A percentile compares a stretch with the other conserved stretches of the same genome.
These are phyloP conservation scores for Jatropha curcas DNA, from an alignment of 345 rosid genomes.

Conservation along the genomic window DNA sequence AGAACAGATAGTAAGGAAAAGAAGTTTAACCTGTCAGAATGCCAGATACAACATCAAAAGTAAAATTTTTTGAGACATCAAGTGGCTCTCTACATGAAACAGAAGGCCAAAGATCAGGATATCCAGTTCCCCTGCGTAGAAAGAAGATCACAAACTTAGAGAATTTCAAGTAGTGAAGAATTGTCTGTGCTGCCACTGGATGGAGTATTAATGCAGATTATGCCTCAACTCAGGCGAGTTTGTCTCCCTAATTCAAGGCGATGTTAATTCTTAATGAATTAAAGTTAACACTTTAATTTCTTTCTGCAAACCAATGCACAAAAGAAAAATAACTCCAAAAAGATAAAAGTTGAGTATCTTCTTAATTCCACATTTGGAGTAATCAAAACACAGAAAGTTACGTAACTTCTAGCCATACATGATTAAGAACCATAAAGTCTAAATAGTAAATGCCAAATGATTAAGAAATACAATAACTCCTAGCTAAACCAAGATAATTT, in stretches of 20 bases:
- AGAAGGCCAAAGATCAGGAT: constrained; percentile 96
- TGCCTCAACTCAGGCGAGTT: background rate
- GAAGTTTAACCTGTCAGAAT: constrained; percentile 61
- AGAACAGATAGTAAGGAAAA: background rate
- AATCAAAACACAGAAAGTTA: background rate
- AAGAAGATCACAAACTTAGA: constrained; percentile 26
- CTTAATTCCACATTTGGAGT: background rate
- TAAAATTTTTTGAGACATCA: constrained; percentile 73
- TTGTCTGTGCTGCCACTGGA: background rate
- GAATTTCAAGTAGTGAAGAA: background rate
- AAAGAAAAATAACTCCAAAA: background rate
- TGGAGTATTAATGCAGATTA: background rate
- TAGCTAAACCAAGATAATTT: background rate
- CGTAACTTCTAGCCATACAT: background rate
- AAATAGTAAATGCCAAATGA: too few species aligned
- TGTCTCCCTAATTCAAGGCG: background rate
- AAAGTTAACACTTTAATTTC: background rate
- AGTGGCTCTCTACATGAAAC: constrained; percentile 91
- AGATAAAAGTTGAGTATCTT: background rate
- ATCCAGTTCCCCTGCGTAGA: constrained; percentile 82
- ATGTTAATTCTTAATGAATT: background rate
- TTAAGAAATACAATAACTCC: too few species aligned
- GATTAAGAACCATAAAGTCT: background rate
- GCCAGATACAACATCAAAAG: constrained; percentile 84
- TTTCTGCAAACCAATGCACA: background rate